Conservation (phyloP, 2,329 filamentous ascomycete species). For the Raffaelea deltoideospora region DNA sequence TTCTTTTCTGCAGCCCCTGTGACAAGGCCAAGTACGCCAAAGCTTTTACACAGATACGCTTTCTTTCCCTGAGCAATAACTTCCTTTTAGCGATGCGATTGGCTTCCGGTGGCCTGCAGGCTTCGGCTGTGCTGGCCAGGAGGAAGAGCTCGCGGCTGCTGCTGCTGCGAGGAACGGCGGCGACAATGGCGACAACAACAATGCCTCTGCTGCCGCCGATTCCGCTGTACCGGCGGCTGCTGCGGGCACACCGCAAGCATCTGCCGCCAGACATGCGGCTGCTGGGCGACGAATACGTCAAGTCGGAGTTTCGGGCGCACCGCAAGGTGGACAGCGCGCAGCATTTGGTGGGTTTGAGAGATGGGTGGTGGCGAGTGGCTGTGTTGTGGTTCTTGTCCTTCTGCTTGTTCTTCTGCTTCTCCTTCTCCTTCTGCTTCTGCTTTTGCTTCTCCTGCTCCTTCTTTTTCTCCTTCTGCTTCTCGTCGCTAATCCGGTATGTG, state of each 20-base stretch:
- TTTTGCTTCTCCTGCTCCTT: not conserved
- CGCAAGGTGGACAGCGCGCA: constrained; percentile 74
- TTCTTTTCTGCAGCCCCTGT: no score
- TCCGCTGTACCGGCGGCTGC: constrained; percentile 72
- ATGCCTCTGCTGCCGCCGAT: constrained; percentile 74
- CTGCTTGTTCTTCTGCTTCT: not conserved
- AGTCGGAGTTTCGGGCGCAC: constrained; percentile 80
- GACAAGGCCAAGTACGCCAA: no score
- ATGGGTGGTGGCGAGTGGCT: no score
- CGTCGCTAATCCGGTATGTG: not conserved
- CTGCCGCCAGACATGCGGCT: constrained; percentile 61
- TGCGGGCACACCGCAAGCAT: constrained; percentile 72
- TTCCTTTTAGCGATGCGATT: no score
- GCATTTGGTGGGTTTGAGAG: constrained; percentile 63
- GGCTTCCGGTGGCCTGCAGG: no score
- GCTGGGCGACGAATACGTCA: constrained; percentile 85
- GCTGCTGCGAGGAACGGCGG: no score
- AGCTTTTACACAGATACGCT: no score
- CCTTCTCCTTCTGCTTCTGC: not conserved
- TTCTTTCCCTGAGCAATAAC: no score
- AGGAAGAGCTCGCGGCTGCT: no score
- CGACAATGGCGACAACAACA: no score
- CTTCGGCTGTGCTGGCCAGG: no score
- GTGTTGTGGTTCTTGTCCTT: not conserved
- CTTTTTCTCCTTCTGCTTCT: not conserved